These are phyloP conservation scores for Tetrahymena borealis DNA, from an alignment of 73 alveolate species.

Conservation along the genomic window DNA sequence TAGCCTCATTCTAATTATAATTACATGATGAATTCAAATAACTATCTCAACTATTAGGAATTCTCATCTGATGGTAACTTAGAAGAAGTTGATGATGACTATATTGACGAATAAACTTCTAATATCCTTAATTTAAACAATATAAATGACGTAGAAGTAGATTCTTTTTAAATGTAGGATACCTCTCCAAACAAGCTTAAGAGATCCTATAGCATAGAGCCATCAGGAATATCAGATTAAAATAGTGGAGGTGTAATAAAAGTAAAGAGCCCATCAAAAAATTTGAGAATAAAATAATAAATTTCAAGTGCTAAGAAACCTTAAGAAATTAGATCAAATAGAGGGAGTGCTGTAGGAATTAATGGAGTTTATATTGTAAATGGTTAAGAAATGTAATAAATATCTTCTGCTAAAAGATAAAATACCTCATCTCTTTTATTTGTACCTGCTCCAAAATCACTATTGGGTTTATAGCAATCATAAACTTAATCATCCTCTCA, in stretches of 20 bases:
- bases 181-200: neutral
- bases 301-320: neutral
- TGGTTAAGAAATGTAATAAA: too few species aligned
- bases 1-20: neutral
- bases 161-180: neutral
- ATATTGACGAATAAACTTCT: neutral
- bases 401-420: too few species aligned
- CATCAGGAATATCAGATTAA: too few species aligned
- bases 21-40: neutral
- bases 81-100: neutral
- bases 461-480: too few species aligned
- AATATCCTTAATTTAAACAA: neutral
- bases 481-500: too few species aligned
- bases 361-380: too few species aligned
- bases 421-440: too few species aligned
- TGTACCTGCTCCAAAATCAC: too few species aligned
- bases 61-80: neutral
- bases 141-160: neutral
- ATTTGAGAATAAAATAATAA: neutral
- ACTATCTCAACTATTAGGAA: neutral
- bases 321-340: too few species aligned
- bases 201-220: neutral
- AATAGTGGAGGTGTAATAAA: neutral
- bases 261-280: neutral
- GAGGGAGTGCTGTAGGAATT: too few species aligned